Conservation (phyloP, 2,329 filamentous ascomycete genomes). For the Alternaria sp. region DNA sequence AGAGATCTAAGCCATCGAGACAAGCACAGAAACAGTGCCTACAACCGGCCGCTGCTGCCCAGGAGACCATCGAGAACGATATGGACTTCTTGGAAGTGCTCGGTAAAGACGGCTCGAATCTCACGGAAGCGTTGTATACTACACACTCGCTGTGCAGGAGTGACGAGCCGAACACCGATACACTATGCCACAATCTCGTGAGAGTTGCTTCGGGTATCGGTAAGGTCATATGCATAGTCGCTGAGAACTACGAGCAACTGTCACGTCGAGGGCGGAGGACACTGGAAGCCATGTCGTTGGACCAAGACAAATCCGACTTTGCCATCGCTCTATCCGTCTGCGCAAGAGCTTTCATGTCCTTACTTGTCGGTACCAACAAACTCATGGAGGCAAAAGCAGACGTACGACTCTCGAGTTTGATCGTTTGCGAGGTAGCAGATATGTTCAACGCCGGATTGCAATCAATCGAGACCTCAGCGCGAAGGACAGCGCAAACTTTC, state of each 20-base stretch:
- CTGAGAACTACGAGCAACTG: conserved; percentile 27
- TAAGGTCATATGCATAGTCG: conserved; percentile 29
- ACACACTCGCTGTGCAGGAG: conserved; percentile 38
- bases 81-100: conserved; percentile 34
- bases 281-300: conserved; percentile 15
- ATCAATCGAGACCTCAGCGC: conserved; percentile 37
- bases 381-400: conserved; percentile 22
- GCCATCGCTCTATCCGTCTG: conserved; percentile 34
- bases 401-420: conserved; percentile 21
- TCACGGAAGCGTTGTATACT: conserved; percentile 38
- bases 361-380: conserved; percentile 39
- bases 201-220: conserved; percentile 30
- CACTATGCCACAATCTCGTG: conserved; percentile 36
- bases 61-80: conserved; percentile 36
- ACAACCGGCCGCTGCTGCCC: conserved; percentile 14
- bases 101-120: conserved; percentile 15
- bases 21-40: conserved; percentile 9
- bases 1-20: conserved; percentile 25
- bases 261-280: conserved; percentile 15
- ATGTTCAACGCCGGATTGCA: conserved; percentile 49
- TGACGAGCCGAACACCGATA: conserved; percentile 15
- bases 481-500: conserved; percentile 19
- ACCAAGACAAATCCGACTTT: conserved; percentile 36
- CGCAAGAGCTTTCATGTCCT: conserved; percentile 39
- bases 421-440: conserved; percentile 43